Percentiles rank a stretch among this genome's conserved stretches.
Conservation (phyloP, 768 basidiomycete genomes). For the Leccinum variicolor region DNA sequence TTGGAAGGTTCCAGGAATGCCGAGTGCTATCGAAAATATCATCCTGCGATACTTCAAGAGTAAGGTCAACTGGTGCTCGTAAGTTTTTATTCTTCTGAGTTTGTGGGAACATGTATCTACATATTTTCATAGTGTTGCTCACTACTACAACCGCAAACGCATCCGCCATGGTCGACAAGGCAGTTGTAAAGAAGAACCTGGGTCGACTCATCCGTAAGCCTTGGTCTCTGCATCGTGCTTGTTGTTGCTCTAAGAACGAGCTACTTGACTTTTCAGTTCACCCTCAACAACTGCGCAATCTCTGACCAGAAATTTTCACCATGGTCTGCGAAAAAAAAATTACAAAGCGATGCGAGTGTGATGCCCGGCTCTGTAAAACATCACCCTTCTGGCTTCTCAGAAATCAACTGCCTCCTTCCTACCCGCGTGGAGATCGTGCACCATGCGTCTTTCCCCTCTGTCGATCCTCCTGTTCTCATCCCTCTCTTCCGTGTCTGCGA, state of each 20-base stretch:
- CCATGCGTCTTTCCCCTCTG: slow-evolving; percentile 6
- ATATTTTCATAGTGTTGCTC: slow-evolving; percentile 63
- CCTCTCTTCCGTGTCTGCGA: slow-evolving; percentile 2
- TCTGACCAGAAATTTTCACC: background rate
- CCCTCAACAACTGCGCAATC: background rate
- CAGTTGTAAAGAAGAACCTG: slow-evolving; percentile 98
- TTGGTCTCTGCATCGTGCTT: slow-evolving; percentile 5
- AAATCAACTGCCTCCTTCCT: slow-evolving; percentile 1
- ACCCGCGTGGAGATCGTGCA: background rate
- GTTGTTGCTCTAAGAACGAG: slow-evolving; percentile 1
- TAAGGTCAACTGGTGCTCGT: slow-evolving; percentile 98
- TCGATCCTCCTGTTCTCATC: slow-evolving; percentile 4
- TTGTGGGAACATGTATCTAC: background rate
- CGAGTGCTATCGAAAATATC: slow-evolving; percentile 98
- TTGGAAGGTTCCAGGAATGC: slow-evolving; percentile 99
- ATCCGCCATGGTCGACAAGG: slow-evolving; percentile 95
- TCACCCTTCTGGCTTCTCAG: background rate
- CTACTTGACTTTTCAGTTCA: background rate
- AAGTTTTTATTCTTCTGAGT: slow-evolving; percentile 32
- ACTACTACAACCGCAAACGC: slow-evolving; percentile 98
- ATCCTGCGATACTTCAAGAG: slow-evolving; percentile 98
- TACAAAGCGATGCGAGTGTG: background rate
- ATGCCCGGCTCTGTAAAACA: slow-evolving; percentile 1
- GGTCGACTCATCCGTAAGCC: slow-evolving; percentile 93
- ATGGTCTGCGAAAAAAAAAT: slow-evolving; percentile 17